Evolutionary conservation across 177 flowering plant genomes (phyloP).

Genomic region (Vitis hybrid): DNA sequence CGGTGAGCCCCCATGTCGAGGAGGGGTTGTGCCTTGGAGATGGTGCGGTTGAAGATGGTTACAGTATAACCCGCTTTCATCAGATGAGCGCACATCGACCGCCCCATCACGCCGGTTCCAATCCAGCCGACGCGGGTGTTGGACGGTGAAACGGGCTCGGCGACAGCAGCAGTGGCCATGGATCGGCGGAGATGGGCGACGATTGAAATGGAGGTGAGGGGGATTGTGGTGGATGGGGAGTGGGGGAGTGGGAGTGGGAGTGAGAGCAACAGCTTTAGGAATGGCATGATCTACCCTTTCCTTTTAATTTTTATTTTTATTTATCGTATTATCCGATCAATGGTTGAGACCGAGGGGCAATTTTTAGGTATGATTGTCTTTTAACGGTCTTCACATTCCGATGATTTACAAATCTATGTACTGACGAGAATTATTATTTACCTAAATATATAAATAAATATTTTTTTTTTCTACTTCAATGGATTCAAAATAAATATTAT

Average conservation of each 20-base stretch:
- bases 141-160: conserved; percentile 44
- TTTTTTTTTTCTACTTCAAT: no score
- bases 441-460: no score
- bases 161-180: conserved; percentile 40
- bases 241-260: conserved; percentile 12
- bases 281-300: not conserved
- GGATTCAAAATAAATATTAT: no score
- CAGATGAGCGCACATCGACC: conserved; percentile 82
- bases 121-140: conserved; percentile 88
- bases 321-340: no score
- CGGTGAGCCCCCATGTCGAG: conserved; percentile 70
- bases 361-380: no score
- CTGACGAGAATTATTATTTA: no score
- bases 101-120: conserved; percentile 98
- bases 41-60: conserved; percentile 92
- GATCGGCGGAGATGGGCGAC: conserved; percentile 23
- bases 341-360: no score
- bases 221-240: conserved; percentile 7
- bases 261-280: conserved; percentile 8
- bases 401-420: no score
- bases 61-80: conserved; percentile 80
- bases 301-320: not conserved
- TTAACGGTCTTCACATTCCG: no score
- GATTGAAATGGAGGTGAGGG: not conserved
- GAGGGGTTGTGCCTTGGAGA: conserved; percentile 80